Evolutionary conservation across 495 filamentous ascomycete genomes (phyloP).

Genomic region (Penicillium samsonianum): DNA sequence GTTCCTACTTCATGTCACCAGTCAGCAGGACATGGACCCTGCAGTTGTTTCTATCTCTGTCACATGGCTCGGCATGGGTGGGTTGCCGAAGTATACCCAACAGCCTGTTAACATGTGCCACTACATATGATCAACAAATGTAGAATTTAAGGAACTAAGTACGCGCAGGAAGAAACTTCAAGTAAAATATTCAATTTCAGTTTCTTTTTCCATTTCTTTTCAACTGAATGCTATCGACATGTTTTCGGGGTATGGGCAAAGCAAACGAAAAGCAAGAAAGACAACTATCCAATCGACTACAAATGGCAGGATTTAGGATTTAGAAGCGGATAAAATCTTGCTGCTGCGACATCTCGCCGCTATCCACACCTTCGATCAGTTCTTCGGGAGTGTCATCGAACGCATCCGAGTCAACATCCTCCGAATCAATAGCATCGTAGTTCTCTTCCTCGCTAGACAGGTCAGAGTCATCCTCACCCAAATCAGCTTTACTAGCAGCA

Average conservation of each 20-base stretch:
- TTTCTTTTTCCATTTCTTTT: constrained; percentile 1
- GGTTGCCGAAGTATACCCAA: background rate
- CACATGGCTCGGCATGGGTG: constrained; percentile 4
- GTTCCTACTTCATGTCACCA: background rate
- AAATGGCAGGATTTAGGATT: constrained; percentile 12
- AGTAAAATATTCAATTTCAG: background rate
- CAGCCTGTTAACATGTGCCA: background rate
- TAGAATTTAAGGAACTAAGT: background rate
- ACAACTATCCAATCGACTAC: constrained; percentile 20
- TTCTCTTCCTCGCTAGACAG: constrained; percentile 84
- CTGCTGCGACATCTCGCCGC: constrained; percentile 60
- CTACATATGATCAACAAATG: background rate
- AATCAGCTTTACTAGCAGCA: constrained; percentile 40
- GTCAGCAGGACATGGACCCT: constrained; percentile 10
- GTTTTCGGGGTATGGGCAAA: constrained; percentile 9
- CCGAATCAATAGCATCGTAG: constrained; percentile 70
- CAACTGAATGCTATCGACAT: constrained; percentile 3
- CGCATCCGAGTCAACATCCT: constrained; percentile 88
- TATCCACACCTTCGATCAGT: constrained; percentile 46
- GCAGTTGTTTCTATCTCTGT: constrained; percentile 1
- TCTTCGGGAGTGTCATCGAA: constrained; percentile 67
- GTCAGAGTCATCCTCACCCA: constrained; percentile 66
- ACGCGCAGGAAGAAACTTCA: background rate
- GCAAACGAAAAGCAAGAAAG: background rate
- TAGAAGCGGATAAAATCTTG: constrained; percentile 69